These are phyloP conservation scores for Xylaria castorea DNA, from an alignment of 495 filamentous ascomycete genomes.

Conservation along the genomic window DNA sequence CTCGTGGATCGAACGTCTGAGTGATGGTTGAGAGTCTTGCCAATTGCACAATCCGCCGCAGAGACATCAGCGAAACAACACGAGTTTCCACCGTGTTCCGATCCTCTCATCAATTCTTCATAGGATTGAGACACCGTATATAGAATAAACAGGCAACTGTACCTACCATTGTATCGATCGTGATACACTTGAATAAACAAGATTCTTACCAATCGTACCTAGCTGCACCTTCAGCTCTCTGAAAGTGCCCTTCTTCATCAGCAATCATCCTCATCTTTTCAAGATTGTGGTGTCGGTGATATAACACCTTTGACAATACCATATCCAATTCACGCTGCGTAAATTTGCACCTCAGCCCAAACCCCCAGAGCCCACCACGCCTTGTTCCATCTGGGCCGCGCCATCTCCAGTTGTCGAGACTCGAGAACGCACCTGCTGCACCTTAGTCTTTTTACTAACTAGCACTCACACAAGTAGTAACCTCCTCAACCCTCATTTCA, in stretches of 20 bases:
- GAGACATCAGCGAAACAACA: constrained; percentile 8
- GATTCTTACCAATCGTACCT: background rate
- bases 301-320: background rate
- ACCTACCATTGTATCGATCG: background rate
- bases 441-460: background rate
- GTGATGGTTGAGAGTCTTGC: background rate
- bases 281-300: background rate
- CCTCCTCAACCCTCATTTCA: background rate
- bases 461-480: background rate
- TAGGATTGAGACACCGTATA: background rate
- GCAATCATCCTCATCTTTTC: background rate
- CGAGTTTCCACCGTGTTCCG: background rate
- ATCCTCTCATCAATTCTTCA: background rate
- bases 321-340: background rate
- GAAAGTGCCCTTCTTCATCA: background rate
- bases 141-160: constrained; percentile 6
- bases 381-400: background rate
- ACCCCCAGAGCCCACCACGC: background rate
- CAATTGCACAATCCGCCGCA: background rate
- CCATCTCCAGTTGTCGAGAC: background rate
- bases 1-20: too few species aligned
- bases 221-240: background rate
- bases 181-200: background rate
- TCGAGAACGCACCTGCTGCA: background rate
- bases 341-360: background rate